Conservation (phyloP, 306 rosid species). For the Begonia loranthoides region DNA sequence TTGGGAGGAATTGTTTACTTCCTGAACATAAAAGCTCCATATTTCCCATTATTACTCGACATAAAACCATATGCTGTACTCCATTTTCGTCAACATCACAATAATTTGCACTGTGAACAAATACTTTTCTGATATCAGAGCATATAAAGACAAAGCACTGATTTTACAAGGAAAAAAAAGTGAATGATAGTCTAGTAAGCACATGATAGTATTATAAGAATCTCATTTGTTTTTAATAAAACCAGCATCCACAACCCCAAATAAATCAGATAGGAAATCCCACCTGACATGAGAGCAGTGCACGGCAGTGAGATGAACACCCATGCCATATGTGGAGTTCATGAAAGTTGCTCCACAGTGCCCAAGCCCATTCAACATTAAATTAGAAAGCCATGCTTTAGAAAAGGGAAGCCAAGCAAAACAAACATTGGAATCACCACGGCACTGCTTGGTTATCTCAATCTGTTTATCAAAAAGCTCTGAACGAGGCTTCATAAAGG, state of each 20-base stretch:
- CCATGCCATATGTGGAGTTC: conserved; percentile 17
- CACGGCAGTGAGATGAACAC: conserved; percentile 19
- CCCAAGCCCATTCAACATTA: conserved; percentile 58
- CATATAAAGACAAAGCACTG: no score
- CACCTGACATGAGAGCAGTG: conserved; percentile 15
- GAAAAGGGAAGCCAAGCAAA: conserved; percentile 77
- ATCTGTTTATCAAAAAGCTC: conserved; percentile 74
- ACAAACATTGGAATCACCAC: conserved; percentile 55
- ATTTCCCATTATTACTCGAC: conserved; percentile 80
- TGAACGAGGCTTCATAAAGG: conserved; percentile 28
- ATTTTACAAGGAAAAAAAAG: no score
- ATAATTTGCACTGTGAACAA: conserved; percentile 43
- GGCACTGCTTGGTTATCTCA: conserved; percentile 42
- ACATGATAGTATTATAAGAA: no score
- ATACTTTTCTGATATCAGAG: conserved; percentile 2
- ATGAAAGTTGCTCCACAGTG: conserved; percentile 24
- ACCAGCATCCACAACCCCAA: no score
- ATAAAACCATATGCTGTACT: conserved; percentile 50
- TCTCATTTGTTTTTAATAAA: not conserved
- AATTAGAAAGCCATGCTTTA: conserved; percentile 34
- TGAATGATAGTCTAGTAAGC: no score
- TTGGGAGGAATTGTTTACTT: conserved; percentile 50
- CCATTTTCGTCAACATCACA: conserved; percentile 86
- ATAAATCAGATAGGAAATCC: not conserved
- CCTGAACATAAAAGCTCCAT: conserved; percentile 56